Evolutionary conservation across 352 stramenopile species (phyloP).

Genomic region (Pythium scleroteichum): DNA sequence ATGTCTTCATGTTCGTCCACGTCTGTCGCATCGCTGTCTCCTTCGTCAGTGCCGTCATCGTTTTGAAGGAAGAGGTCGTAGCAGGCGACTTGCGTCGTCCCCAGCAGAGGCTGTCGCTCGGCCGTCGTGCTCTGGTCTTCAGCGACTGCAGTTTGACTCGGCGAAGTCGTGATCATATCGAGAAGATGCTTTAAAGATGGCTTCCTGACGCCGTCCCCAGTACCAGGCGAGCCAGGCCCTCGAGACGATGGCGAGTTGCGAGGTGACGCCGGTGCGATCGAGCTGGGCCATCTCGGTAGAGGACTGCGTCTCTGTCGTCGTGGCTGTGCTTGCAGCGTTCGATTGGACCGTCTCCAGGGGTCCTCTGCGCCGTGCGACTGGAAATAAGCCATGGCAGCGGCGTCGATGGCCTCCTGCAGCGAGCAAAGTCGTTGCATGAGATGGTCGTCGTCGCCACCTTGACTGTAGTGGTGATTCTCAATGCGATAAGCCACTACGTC

Average conservation of each 20-base stretch:
- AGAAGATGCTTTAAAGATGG: conserved; percentile 25
- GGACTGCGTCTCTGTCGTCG: not conserved
- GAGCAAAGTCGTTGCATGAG: conserved; percentile 45
- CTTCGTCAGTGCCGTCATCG: conserved; percentile 5
- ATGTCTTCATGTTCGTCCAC: conserved; percentile 19
- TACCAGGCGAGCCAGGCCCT: not conserved
- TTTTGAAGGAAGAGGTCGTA: conserved; percentile 19
- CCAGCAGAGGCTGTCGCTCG: conserved; percentile 19
- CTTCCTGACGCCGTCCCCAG: conserved; percentile 5
- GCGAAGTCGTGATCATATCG: conserved; percentile 21
- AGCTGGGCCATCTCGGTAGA: conserved; percentile 5
- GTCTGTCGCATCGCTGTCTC: conserved; percentile 24
- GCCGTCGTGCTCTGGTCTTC: not conserved
- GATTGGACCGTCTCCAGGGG: conserved; percentile 31
- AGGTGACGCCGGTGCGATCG: conserved; percentile 5
- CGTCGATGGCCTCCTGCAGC: conserved; percentile 60
- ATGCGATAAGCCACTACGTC: conserved; percentile 49
- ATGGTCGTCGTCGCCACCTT: conserved; percentile 41
- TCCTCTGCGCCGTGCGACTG: conserved; percentile 42
- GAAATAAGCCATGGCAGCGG: conserved; percentile 53
- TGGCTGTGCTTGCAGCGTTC: not conserved
- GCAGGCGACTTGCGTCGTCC: conserved; percentile 40
- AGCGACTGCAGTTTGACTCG: not conserved
- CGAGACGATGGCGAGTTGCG: conserved; percentile 2
- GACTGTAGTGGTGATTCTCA: conserved; percentile 46